Percentiles rank a stretch among this genome's conserved stretches.
phyloP scores from a whole-genome alignment of 371 early-diverging fungal species.

The Entomophthora muscae region DNA sequence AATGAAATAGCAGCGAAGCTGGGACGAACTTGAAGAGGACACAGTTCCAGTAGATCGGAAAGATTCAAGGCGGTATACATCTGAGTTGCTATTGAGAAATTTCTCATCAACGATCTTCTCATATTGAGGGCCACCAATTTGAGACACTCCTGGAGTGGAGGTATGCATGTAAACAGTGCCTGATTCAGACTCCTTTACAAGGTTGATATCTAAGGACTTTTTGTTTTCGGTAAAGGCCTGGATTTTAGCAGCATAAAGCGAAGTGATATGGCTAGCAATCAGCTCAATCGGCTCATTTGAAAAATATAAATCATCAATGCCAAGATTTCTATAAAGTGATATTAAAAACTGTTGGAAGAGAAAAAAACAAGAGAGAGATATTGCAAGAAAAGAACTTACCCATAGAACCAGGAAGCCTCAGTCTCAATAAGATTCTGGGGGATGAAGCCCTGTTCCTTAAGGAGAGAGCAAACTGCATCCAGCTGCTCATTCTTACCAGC shows the following conservation, averaged over 20 bases:
- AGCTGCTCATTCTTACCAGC: constrained; percentile 84
- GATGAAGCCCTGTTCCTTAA: constrained; percentile 77
- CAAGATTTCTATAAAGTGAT: constrained; percentile 73
- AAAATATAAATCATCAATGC: constrained; percentile 97
- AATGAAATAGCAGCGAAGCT: constrained; percentile 91
- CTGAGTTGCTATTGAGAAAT: constrained; percentile 66
- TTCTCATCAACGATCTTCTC: constrained; percentile 83
- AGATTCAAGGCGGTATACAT: constrained; percentile 84
- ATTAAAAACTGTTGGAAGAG: too few relatives aligned
- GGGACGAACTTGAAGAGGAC: constrained; percentile 57
- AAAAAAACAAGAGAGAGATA: not conserved
- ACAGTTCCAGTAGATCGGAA: constrained; percentile 88
- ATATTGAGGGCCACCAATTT: constrained; percentile 66
- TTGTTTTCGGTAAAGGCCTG: constrained; percentile 79
- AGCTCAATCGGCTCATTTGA: constrained; percentile 73
- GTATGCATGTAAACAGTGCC: constrained; percentile 93
- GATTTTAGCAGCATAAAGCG: constrained; percentile 89
- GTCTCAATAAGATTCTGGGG: constrained; percentile 74
- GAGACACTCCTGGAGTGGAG: constrained; percentile 82
- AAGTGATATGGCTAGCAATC: constrained; percentile 88
- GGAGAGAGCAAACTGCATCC: constrained; percentile 55
- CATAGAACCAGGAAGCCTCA: constrained; percentile 93
- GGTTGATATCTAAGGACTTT: constrained; percentile 66
- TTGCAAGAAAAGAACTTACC: constrained; percentile 25
- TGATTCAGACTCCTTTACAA: constrained; percentile 78